These are phyloP conservation scores for Cordyceps cateniannulata DNA, from an alignment of 2,329 filamentous ascomycete species.

Conservation along the genomic window DNA sequence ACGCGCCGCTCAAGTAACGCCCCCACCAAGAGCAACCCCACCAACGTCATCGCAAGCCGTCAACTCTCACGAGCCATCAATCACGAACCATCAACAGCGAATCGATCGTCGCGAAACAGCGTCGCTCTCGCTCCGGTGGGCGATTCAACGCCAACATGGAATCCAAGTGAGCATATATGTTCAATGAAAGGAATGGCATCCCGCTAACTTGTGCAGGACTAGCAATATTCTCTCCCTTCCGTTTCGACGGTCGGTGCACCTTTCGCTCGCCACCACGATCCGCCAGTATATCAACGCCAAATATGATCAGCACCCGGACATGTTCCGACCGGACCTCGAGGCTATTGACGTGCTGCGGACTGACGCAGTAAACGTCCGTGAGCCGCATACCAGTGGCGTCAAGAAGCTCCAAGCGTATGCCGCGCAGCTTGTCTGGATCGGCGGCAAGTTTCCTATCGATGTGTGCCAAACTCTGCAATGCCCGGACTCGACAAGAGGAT, in stretches of 20 bases:
- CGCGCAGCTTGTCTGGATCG: conserved; percentile 86
- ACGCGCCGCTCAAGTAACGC: too few species aligned
- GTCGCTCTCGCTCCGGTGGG: conserved; percentile 1
- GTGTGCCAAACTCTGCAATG: conserved; percentile 35
- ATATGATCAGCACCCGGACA: conserved; percentile 97
- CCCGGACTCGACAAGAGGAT: not conserved
- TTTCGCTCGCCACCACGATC: conserved; percentile 76
- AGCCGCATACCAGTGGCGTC: conserved; percentile 81
- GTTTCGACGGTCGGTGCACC: conserved; percentile 76
- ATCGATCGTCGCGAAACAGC: conserved; percentile 6
- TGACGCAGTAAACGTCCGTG: conserved; percentile 82
- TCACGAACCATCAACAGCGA: not conserved
- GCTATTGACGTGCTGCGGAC: conserved; percentile 76
- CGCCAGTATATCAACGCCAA: conserved; percentile 94
- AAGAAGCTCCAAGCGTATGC: conserved; percentile 87
- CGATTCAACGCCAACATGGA: conserved; percentile 2
- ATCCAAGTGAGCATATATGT: not conserved
- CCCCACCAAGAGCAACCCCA: not conserved
- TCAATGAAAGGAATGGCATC: too few species aligned
- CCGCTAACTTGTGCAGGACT: conserved; percentile 17
- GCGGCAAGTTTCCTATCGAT: conserved; percentile 93
- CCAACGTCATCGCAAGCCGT: conserved; percentile 7
- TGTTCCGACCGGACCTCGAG: conserved; percentile 83
- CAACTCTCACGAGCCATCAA: not conserved
- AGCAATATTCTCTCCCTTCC: conserved; percentile 69